These are phyloP conservation scores for Jasminum sambac DNA, from an alignment of 257 asterid genomes.

Conservation along the genomic window DNA sequence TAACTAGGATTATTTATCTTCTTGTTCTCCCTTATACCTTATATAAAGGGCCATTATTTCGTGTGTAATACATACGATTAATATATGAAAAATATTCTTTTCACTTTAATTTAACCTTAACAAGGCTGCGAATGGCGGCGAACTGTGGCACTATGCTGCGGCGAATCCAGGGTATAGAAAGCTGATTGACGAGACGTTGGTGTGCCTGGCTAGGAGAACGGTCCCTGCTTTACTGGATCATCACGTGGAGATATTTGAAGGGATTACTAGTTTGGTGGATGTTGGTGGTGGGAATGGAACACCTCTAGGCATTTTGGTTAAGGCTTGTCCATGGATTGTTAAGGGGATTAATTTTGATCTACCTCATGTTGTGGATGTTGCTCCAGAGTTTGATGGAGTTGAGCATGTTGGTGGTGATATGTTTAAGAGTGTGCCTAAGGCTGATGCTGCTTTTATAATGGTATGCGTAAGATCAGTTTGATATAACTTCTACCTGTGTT, in stretches of 20 bases:
- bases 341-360: constrained; percentile 59
- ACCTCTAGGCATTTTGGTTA: constrained; percentile 38
- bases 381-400: constrained; percentile 36
- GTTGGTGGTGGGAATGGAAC: constrained; percentile 83
- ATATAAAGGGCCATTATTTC: no score
- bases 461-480: constrained; percentile 26
- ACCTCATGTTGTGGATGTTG: constrained; percentile 50
- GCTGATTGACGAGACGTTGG: constrained; percentile 57
- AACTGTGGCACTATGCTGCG: constrained; percentile 40
- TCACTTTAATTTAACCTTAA: no score
- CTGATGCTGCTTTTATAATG: constrained; percentile 64
- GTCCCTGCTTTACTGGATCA: constrained; percentile 33
- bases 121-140: constrained; percentile 40
- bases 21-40: no score
- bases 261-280: constrained; percentile 53
- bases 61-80: no score
- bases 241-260: constrained; percentile 44
- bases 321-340: constrained; percentile 47
- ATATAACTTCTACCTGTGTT: no score
- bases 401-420: constrained; percentile 61
- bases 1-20: no score
- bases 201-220: constrained; percentile 34
- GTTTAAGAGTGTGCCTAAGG: constrained; percentile 60
- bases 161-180: constrained; percentile 33
- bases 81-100: no score